Percentiles rank a stretch among this genome's conserved stretches.
These are phyloP conservation scores for Bruguiera parviflora DNA, from an alignment of 345 rosid species.

Conservation along the genomic window DNA sequence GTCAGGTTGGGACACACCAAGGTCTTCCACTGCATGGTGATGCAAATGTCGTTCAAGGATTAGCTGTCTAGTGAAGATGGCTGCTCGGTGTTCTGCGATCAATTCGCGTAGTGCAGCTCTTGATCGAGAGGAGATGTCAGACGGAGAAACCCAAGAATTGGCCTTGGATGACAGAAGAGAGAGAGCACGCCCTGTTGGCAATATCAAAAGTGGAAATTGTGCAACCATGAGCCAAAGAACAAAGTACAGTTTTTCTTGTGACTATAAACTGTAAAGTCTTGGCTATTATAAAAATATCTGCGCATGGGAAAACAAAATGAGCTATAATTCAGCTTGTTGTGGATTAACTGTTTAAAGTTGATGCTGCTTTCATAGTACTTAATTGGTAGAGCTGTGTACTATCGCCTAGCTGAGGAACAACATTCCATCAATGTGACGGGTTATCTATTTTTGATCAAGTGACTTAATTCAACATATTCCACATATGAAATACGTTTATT, in stretches of 20 bases:
- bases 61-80: constrained; percentile 35
- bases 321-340: no score
- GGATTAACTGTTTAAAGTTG: no score
- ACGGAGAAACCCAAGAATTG: constrained; percentile 35
- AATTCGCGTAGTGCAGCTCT: constrained; percentile 50
- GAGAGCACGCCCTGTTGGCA: constrained; percentile 45
- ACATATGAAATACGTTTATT: no score
- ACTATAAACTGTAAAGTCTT: background rate
- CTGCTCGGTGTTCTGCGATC: constrained; percentile 48
- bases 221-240: constrained; percentile 13
- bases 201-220: constrained; percentile 22
- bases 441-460: no score
- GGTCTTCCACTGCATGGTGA: constrained; percentile 17
- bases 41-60: constrained; percentile 23
- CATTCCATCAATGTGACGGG: no score
- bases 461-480: no score
- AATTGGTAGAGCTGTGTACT: no score
- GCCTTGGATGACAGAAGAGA: constrained; percentile 66
- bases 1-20: constrained; percentile 6
- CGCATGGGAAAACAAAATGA: no score
- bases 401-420: no score
- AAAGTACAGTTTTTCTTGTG: background rate
- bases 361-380: no score
- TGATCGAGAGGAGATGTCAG: constrained; percentile 47
- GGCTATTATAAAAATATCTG: background rate